A percentile compares a stretch with the other conserved stretches of the same genome.
Conservation (phyloP, 345 rosid genomes). For the Gossypium thurberi region DNA sequence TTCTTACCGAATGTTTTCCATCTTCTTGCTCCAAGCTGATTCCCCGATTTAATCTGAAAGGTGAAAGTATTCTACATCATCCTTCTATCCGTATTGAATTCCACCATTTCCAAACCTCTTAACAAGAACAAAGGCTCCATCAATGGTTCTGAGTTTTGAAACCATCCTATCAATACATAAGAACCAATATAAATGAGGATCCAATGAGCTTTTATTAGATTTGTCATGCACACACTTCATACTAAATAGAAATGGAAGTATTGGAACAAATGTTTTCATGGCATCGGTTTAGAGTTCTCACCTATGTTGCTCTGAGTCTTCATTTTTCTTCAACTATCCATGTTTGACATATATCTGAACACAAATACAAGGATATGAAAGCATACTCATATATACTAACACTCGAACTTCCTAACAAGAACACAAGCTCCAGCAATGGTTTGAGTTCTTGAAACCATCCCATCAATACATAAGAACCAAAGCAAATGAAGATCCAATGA, state of each 20-base stretch:
- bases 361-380: background rate
- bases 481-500: background rate
- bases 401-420: background rate
- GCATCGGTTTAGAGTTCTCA: background rate
- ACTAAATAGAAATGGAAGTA: too few species aligned
- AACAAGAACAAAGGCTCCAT: background rate
- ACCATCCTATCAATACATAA: background rate
- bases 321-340: background rate
- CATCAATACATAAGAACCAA: background rate
- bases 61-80: background rate
- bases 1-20: background rate
- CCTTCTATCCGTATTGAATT: background rate
- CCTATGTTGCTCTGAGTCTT: background rate
- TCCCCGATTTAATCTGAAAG: background rate
- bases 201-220: too few species aligned
- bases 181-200: background rate
- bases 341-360: background rate
- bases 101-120: background rate
- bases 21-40: background rate
- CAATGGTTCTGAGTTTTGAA: background rate
- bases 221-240: too few species aligned
- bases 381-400: background rate
- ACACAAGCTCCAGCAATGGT: background rate
- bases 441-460: background rate
- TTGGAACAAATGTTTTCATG: background rate